These are phyloP conservation scores for Cicer cuneatum DNA, from an alignment of 306 rosid species.

Conservation along the genomic window DNA sequence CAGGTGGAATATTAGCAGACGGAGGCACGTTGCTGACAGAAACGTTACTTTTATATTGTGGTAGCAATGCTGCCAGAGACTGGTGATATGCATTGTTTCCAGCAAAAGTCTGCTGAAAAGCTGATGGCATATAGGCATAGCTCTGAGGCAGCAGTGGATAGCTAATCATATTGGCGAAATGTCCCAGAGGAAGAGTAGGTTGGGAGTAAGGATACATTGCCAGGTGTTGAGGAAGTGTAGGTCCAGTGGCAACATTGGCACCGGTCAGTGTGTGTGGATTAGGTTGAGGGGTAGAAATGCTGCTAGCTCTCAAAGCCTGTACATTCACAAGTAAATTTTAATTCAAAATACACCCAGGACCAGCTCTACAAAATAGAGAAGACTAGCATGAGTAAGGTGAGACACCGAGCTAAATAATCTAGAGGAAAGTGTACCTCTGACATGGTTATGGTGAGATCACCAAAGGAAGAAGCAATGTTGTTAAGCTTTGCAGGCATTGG, in stretches of 20 bases:
- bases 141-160: slow-evolving; percentile 95
- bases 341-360: background rate
- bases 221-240: slow-evolving; percentile 88
- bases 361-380: background rate
- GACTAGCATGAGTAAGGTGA: background rate
- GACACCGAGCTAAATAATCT: background rate
- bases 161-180: slow-evolving; percentile 83
- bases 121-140: slow-evolving; percentile 93
- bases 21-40: slow-evolving; percentile 94
- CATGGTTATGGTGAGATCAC: slow-evolving; percentile 76
- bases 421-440: slow-evolving; percentile 68
- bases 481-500: slow-evolving; percentile 72
- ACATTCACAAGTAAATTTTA: slow-evolving; percentile 13
- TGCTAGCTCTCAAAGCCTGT: slow-evolving; percentile 76
- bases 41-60: slow-evolving; percentile 87
- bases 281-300: slow-evolving; percentile 73
- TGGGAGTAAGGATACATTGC: slow-evolving; percentile 93
- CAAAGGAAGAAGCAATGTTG: slow-evolving; percentile 77
- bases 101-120: slow-evolving; percentile 90
- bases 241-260: slow-evolving; percentile 76
- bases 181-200: slow-evolving; percentile 84
- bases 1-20: slow-evolving; percentile 78
- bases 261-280: slow-evolving; percentile 67
- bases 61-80: slow-evolving; percentile 87
- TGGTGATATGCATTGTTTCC: slow-evolving; percentile 89